These are phyloP conservation scores for Xylaria sp. DNA, from an alignment of 2,329 filamentous ascomycete genomes.

Conservation along the genomic window DNA sequence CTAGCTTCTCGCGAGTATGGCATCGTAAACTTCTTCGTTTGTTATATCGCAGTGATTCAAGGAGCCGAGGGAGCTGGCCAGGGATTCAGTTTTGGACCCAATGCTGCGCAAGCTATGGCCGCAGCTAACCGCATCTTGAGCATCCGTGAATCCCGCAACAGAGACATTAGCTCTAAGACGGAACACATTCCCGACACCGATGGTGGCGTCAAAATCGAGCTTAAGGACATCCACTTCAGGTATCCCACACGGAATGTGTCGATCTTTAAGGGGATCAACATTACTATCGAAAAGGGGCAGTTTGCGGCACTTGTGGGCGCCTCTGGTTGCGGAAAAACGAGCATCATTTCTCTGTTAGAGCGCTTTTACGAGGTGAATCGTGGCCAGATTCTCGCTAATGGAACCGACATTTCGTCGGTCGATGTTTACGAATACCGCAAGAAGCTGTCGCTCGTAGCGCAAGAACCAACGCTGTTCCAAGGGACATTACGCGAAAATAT, in stretches of 20 bases:
- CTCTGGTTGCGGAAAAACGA: constrained; percentile 78
- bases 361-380: constrained; percentile 75
- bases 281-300: constrained; percentile 74
- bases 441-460: constrained; percentile 75
- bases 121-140: constrained; percentile 70
- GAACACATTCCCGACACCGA: constrained; percentile 57
- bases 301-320: constrained; percentile 77
- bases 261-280: constrained; percentile 69
- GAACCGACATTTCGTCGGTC: constrained; percentile 65
- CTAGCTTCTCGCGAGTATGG: constrained; percentile 62
- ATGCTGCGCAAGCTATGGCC: constrained; percentile 67
- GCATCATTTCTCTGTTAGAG: constrained; percentile 72
- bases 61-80: constrained; percentile 74
- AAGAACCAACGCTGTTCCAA: constrained; percentile 78
- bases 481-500: constrained; percentile 72
- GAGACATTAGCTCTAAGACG: constrained; percentile 46
- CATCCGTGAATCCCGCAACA: constrained; percentile 57
- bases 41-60: constrained; percentile 73
- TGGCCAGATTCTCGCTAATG: constrained; percentile 73
- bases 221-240: constrained; percentile 67
- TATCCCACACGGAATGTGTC: constrained; percentile 68
- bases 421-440: constrained; percentile 71
- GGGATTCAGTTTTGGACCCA: constrained; percentile 74
- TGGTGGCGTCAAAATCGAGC: constrained; percentile 65
- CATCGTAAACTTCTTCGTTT: constrained; percentile 62